These are phyloP conservation scores for Colletotrichum paranaense DNA, from an alignment of 2,329 filamentous ascomycete genomes.

Conservation along the genomic window DNA sequence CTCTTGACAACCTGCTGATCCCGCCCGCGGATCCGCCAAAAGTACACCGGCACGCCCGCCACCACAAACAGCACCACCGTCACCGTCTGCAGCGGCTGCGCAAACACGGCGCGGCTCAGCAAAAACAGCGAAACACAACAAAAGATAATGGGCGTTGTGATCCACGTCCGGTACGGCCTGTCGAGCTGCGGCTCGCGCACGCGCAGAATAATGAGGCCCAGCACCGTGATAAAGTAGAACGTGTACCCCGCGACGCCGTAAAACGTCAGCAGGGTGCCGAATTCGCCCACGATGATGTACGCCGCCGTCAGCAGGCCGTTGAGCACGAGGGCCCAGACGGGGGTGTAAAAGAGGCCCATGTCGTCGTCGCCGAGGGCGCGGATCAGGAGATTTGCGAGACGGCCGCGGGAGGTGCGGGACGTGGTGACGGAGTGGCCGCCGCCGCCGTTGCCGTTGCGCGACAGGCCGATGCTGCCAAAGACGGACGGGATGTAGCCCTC, in stretches of 20 bases:
- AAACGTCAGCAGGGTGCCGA: slow-evolving; percentile 91
- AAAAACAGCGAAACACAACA: slow-evolving; percentile 97
- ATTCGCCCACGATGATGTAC: slow-evolving; percentile 90
- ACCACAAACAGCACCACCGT: slow-evolving; percentile 88
- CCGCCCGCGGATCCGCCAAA: slow-evolving; percentile 81
- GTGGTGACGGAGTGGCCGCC: slow-evolving; percentile 52
- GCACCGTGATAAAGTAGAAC: slow-evolving; percentile 96
- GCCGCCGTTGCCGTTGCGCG: slow-evolving; percentile 42
- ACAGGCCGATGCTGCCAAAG: slow-evolving; percentile 85
- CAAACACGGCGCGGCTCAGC: slow-evolving; percentile 88
- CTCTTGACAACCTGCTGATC: slow-evolving; percentile 62
- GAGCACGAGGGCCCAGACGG: slow-evolving; percentile 89
- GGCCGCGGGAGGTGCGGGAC: slow-evolving; percentile 63
- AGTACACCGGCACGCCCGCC: slow-evolving; percentile 88
- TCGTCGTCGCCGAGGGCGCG: slow-evolving; percentile 80
- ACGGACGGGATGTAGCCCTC: slow-evolving; percentile 90
- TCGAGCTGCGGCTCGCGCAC: slow-evolving; percentile 90
- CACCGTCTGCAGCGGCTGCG: slow-evolving; percentile 89
- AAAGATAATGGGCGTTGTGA: slow-evolving; percentile 96
- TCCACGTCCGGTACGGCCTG: slow-evolving; percentile 95
- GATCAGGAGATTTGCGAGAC: slow-evolving; percentile 68
- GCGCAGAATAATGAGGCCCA: slow-evolving; percentile 90
- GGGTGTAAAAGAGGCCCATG: slow-evolving; percentile 88
- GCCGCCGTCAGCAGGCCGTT: slow-evolving; percentile 79
- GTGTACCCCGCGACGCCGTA: slow-evolving; percentile 97